Evolutionary conservation across 306 rosid species (phyloP), one percentile per base, ranked within the genome.

Genomic region (Dicorynia guianensis): DNA sequence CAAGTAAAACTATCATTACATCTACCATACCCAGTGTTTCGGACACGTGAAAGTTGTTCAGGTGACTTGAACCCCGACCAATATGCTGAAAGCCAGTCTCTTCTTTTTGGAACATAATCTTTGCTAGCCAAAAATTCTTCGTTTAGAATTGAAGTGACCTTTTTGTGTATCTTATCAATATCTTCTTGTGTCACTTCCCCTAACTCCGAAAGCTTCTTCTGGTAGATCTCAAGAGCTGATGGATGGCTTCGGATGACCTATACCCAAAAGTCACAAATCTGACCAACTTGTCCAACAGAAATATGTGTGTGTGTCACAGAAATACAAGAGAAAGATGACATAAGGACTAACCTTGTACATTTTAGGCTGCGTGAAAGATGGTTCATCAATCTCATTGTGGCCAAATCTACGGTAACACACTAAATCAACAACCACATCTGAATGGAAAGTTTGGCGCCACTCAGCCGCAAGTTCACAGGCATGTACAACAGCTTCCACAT

Each of bases 61-160:
- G 97, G 98, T 72, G 98, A 92, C 90, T 94, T 94, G 78, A 90
- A 94, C 39, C 98, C 98, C 75, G 93, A 58, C 97, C 98, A 94
- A 82, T 94, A 90, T n/a, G 98, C 92, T 19, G 98, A 86, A 81
- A 94, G 97, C 98, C 97, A 94, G 80, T 94, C 97, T 79, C 96
- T 87, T 80, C 86, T 84, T 79, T 90, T 82, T 0, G 92, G 90
- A 69, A 90, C 72, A 54, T 89, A 86, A 74, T 90, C 98, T 81
- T 94, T 94, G 87, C 98, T 92, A 7, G 95, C 87, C 78, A 81
- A 59, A 74, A 92, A 90, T 69, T 95, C 97, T 82, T 92, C 93
- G 50, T 90, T 90, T 10, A 95, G 87, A 76, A 90, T 92, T 62
- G 84, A 58, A 57, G 53, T 82, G 44, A 95, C 92, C 84, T 92